Evolutionary conservation across 805 yeast genomes (phyloP).

Genomic region (Scheffersomyces stipitis): DNA sequence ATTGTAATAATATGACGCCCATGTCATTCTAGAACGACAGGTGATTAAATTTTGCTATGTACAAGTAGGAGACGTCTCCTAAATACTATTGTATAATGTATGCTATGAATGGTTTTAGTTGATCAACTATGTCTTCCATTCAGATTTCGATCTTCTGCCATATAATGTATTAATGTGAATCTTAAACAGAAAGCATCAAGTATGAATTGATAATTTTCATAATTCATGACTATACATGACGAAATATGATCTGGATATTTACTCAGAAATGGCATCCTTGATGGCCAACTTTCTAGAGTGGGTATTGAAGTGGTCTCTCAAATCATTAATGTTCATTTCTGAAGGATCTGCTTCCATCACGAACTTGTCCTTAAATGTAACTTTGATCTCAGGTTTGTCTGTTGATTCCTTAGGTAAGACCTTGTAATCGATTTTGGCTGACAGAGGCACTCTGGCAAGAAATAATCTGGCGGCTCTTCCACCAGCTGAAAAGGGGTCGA

Average conservation of each 20-base stretch:
- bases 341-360: conserved; percentile 68
- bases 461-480: conserved; percentile 73
- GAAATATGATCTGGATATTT: neutral
- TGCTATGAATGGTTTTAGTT: too few species aligned
- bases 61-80: too few species aligned
- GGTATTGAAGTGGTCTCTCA: conserved; percentile 67
- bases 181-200: too few species aligned
- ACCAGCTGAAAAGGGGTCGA: conserved; percentile 73
- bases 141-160: too few species aligned
- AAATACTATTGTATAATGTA: too few species aligned
- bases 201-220: neutral
- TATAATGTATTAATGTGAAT: too few species aligned
- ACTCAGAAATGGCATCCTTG: conserved; percentile 60
- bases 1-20: too few species aligned
- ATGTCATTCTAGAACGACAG: too few species aligned
- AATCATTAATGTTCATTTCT: conserved; percentile 60
- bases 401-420: conserved; percentile 49
- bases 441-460: conserved; percentile 77
- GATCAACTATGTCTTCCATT: too few species aligned
- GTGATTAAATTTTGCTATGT: too few species aligned
- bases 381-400: conserved; percentile 63
- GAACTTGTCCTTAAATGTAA: conserved; percentile 78
- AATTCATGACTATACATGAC: too few species aligned
- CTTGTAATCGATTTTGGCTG: conserved; percentile 64
- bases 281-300: conserved; percentile 79